phyloP scores from a whole-genome alignment of 2,329 filamentous ascomycete genomes.

The Chaetothyriales sp. region DNA sequence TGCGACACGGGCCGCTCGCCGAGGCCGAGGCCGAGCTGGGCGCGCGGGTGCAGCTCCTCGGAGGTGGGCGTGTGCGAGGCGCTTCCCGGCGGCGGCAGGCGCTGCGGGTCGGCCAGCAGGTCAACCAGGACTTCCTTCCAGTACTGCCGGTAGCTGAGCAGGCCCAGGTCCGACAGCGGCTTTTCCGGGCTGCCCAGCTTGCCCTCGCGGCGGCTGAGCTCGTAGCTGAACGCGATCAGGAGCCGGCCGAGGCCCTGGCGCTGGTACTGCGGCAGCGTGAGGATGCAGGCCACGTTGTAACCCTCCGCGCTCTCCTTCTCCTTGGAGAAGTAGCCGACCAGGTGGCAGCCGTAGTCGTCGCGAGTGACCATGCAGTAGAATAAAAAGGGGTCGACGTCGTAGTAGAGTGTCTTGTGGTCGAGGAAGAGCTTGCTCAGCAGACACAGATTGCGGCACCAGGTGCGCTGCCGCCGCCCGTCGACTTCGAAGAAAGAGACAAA shows the following conservation, averaged over 20 bases:
- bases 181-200: constrained; percentile 96
- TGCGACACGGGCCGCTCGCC: not conserved
- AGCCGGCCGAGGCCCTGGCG: constrained; percentile 84
- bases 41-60: constrained; percentile 14
- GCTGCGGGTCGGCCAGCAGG: constrained; percentile 57
- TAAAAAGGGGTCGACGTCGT: constrained; percentile 74
- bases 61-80: constrained; percentile 13
- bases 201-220: constrained; percentile 84
- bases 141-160: constrained; percentile 89
- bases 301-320: constrained; percentile 94
- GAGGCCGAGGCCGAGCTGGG: constrained; percentile 3
- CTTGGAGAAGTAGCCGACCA: constrained; percentile 98
- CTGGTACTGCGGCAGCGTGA: constrained; percentile 92
- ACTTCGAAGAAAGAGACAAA: constrained; percentile 95
- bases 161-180: constrained; percentile 79
- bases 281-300: constrained; percentile 95
- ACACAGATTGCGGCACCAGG: constrained; percentile 98
- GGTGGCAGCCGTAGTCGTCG: constrained; percentile 86
- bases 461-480: constrained; percentile 87
- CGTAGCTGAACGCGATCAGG: constrained; percentile 94
- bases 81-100: constrained; percentile 23
- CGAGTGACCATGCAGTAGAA: constrained; percentile 91
- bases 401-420: constrained; percentile 86
- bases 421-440: constrained; percentile 90
- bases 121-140: constrained; percentile 95